phyloP scores from a whole-genome alignment of 2,329 filamentous ascomycete species.

The Verticillium albo-atrum region DNA sequence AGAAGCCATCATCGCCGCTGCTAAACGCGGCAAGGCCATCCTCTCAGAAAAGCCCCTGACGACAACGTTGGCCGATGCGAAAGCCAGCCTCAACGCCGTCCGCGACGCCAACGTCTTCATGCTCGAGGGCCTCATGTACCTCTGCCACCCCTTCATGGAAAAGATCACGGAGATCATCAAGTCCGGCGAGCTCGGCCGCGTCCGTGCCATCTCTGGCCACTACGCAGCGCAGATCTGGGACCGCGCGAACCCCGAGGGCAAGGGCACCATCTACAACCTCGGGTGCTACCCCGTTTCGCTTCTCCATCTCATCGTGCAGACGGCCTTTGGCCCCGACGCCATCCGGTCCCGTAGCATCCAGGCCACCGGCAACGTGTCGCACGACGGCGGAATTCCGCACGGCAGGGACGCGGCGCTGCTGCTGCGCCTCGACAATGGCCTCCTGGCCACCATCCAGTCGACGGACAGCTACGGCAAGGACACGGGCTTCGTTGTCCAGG shows the following conservation, averaged over 20 bases:
- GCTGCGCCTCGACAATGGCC: slow-evolving; percentile 16
- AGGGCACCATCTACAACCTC: slow-evolving; percentile 23
- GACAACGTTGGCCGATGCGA: slow-evolving; percentile 19
- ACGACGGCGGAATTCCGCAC: slow-evolving; percentile 12
- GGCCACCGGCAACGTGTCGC: slow-evolving; percentile 16
- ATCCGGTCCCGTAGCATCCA: slow-evolving; percentile 13
- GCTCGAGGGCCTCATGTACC: slow-evolving; percentile 22
- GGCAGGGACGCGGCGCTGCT: slow-evolving; percentile 15
- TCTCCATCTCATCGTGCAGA: slow-evolving; percentile 18
- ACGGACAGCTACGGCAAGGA: slow-evolving; percentile 21
- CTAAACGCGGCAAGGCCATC: slow-evolving; percentile 17
- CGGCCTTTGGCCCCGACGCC: slow-evolving; percentile 14
- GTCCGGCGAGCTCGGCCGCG: slow-evolving; percentile 14
- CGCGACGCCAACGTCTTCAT: slow-evolving; percentile 17
- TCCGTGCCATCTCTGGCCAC: slow-evolving; percentile 17
- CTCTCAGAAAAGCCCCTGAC: slow-evolving; percentile 21
- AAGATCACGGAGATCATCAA: slow-evolving; percentile 16
- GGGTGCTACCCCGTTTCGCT: slow-evolving; percentile 22
- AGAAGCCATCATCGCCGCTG: slow-evolving; percentile 17
- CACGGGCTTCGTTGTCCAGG: slow-evolving; percentile 17
- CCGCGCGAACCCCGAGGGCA: slow-evolving; percentile 20
- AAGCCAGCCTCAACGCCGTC: slow-evolving; percentile 16
- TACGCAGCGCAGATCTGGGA: slow-evolving; percentile 21
- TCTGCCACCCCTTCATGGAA: slow-evolving; percentile 18
- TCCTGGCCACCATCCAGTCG: slow-evolving; percentile 19